phyloP scores from a whole-genome alignment of 768 basidiomycete genomes.

The Erythrobasidium yunnanense region DNA sequence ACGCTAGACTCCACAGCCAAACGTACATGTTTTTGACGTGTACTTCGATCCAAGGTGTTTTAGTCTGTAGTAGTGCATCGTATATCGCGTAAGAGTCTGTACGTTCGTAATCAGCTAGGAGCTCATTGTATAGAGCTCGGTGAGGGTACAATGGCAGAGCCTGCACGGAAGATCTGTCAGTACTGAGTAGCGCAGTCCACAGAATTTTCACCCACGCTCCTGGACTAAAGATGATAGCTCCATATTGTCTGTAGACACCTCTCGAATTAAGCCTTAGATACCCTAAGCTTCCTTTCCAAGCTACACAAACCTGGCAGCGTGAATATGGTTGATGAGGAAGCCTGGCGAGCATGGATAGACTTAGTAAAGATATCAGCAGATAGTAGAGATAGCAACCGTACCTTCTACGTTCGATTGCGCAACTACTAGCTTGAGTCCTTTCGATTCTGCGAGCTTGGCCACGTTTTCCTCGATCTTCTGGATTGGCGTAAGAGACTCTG shows the following conservation, averaged over 20 bases:
- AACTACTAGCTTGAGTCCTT: neutral
- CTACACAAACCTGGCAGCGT: conserved; percentile 6
- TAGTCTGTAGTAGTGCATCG: conserved; percentile 14
- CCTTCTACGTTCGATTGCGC: conserved; percentile 15
- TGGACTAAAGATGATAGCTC: conserved; percentile 17
- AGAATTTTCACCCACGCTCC: neutral
- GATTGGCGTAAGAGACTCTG: neutral
- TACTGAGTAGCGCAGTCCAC: neutral
- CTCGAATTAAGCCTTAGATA: neutral
- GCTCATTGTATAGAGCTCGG: neutral
- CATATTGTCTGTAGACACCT: neutral
- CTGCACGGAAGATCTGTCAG: neutral
- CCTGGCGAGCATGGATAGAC: neutral
- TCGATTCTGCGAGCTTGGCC: neutral
- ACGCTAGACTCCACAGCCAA: too few species aligned
- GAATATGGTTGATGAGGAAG: conserved; percentile 24
- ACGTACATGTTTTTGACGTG: conserved; percentile 1
- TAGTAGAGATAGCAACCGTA: neutral
- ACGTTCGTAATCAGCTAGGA: neutral
- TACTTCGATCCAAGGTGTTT: conserved; percentile 7
- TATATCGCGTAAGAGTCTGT: conserved; percentile 11
- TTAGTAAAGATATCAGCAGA: neutral
- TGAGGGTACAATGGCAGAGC: neutral
- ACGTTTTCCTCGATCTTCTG: conserved; percentile 13
- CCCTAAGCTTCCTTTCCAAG: neutral